Evolutionary conservation across 108 stramenopile species (phyloP).

Genomic region (Pelagomonas calceolata): DNA sequence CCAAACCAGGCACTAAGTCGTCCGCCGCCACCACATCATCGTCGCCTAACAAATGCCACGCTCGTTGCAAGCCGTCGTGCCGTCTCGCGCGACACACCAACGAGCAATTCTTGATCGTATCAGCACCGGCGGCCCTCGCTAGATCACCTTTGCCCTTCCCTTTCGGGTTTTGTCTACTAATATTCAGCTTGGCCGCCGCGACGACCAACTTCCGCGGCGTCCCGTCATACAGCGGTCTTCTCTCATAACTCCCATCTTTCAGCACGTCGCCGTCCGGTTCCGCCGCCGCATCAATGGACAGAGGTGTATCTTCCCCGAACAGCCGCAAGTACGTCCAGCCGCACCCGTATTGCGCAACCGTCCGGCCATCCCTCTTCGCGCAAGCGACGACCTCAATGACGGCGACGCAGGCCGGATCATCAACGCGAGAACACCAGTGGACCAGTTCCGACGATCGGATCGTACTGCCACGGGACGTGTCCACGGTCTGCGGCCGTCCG

Average conservation of each 20-base stretch:
- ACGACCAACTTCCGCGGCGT: not conserved
- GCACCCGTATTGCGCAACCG: slow-evolving; percentile 13
- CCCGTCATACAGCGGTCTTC: not conserved
- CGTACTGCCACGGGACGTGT: not conserved
- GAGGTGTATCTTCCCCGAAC: not conserved
- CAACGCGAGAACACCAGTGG: slow-evolving; percentile 5
- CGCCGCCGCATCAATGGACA: not conserved
- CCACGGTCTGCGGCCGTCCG: not conserved
- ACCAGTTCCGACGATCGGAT: slow-evolving; percentile 10
- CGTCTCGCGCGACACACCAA: not conserved
- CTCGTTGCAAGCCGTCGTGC: not conserved
- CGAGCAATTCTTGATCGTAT: too few relatives aligned
- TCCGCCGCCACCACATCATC: slow-evolving; percentile 9
- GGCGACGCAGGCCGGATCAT: slow-evolving; percentile 8
- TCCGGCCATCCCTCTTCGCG: not conserved
- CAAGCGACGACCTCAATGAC: slow-evolving; percentile 13
- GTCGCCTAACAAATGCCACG: slow-evolving; percentile 2
- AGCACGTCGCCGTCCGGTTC: not conserved
- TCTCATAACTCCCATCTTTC: too few relatives aligned
- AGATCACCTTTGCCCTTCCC: not conserved
- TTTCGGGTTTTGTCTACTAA: not conserved
- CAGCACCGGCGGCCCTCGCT: too few relatives aligned
- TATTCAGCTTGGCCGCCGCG: not conserved
- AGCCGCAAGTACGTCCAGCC: slow-evolving; percentile 12
- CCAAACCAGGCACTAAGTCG: slow-evolving; percentile 9